These are phyloP conservation scores for Crithidia sp. DNA, from an alignment of 208 protist genomes.

Conservation along the genomic window DNA sequence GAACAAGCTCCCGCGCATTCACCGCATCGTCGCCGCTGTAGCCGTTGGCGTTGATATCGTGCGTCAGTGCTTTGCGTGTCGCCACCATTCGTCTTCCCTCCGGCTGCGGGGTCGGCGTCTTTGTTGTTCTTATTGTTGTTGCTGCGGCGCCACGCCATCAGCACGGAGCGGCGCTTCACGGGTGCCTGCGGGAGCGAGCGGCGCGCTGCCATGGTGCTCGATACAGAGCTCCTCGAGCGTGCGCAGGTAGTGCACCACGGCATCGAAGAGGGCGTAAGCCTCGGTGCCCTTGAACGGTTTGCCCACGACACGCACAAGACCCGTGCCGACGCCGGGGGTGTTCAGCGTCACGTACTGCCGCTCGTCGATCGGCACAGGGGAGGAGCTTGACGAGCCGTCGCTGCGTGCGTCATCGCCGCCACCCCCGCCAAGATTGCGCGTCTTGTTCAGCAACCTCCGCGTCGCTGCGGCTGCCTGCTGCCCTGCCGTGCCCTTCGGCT, in stretches of 20 bases:
- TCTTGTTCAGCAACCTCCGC: slow-evolving; percentile 12
- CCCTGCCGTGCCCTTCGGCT: slow-evolving; percentile 7
- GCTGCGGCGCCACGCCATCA: slow-evolving; percentile 24
- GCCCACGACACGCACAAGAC: slow-evolving; percentile 11
- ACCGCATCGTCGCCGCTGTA: no score
- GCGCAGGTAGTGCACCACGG: slow-evolving; percentile 54
- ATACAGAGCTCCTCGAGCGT: slow-evolving; percentile 34
- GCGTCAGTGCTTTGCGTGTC: not conserved
- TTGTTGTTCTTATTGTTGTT: not conserved
- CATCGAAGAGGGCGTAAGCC: slow-evolving; percentile 66
- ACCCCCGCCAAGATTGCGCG: not conserved
- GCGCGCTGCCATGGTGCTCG: slow-evolving; percentile 27
- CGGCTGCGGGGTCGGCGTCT: not conserved
- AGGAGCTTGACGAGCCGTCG: not conserved
- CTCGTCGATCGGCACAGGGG: not conserved
- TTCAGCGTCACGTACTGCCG: slow-evolving; percentile 12
- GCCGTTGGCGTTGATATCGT: not conserved
- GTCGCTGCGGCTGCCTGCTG: not conserved
- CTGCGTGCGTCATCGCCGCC: slow-evolving; percentile 10
- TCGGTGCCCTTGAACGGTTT: slow-evolving; percentile 45
- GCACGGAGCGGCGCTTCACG: slow-evolving; percentile 22
- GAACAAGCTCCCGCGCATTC: slow-evolving; percentile 14
- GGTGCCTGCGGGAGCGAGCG: slow-evolving; percentile 9
- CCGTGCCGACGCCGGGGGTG: slow-evolving; percentile 8
- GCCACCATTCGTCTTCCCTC: not conserved